Conservation (phyloP, 208 protist species). For the Trypanosoma congolense region DNA sequence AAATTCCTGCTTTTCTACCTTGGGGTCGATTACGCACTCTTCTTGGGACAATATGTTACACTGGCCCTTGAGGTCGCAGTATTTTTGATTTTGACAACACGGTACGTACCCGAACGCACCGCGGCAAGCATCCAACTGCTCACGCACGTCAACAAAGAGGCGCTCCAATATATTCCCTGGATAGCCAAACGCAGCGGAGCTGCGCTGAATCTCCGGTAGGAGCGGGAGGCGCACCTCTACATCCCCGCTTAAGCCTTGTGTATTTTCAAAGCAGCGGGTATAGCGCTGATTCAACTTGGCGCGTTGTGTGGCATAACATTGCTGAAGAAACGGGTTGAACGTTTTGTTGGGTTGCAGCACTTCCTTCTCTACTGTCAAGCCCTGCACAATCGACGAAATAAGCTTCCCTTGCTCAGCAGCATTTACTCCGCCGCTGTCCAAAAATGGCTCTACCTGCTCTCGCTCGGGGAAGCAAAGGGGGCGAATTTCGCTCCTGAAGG, state of each 20-base stretch:
- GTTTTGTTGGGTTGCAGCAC: constrained; percentile 62
- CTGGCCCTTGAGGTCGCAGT: not conserved
- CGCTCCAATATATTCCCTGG: constrained; percentile 26
- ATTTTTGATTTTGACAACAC: constrained; percentile 9
- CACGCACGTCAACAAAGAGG: constrained; percentile 12
- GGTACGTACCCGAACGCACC: constrained; percentile 39
- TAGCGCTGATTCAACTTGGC: constrained; percentile 23
- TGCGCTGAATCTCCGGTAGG: constrained; percentile 23
- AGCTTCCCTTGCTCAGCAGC: constrained; percentile 47
- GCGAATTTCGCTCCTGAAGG: constrained; percentile 85
- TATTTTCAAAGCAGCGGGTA: not conserved
- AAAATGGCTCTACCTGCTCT: constrained; percentile 22
- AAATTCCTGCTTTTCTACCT: too few species aligned
- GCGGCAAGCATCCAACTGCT: constrained; percentile 29
- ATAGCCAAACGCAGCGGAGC: constrained; percentile 38
- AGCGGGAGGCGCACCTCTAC: constrained; percentile 22
- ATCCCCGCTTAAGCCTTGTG: not conserved
- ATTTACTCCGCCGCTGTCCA: not conserved
- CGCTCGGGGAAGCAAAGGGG: constrained; percentile 61
- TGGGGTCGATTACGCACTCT: too few species aligned
- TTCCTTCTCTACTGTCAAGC: constrained; percentile 49
- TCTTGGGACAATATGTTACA: too few species aligned
- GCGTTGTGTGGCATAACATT: constrained; percentile 79
- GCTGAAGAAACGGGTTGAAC: constrained; percentile 85
- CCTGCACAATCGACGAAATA: constrained; percentile 64